Percentiles rank a stretch among this genome's conserved stretches.
Evolutionary conservation across 2,329 filamentous ascomycete genomes (phyloP).

Genomic region (Colletotrichum horii): DNA sequence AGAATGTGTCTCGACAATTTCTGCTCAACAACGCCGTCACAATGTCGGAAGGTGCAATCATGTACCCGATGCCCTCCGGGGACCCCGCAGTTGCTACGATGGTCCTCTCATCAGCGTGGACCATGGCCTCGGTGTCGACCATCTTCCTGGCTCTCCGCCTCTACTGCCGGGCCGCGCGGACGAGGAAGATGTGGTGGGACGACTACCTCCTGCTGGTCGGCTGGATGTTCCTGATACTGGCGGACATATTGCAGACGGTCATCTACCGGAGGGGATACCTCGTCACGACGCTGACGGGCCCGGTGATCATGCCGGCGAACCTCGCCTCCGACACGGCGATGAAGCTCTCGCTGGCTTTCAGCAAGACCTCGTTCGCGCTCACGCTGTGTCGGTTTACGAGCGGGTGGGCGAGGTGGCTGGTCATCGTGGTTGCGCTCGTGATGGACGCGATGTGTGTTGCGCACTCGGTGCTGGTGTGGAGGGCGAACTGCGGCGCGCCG

Average conservation of each 20-base stretch:
- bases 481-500: background rate
- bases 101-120: conserved; percentile 1
- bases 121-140: conserved; percentile 5
- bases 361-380: conserved; percentile 40
- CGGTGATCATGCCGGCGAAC: conserved; percentile 56
- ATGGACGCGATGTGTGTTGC: background rate
- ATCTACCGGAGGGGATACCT: background rate
- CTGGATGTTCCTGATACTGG: conserved; percentile 33
- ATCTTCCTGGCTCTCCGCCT: conserved; percentile 34
- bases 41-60: background rate
- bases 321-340: conserved; percentile 38
- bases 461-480: background rate
- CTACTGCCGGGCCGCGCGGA: conserved; percentile 35
- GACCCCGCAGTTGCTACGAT: background rate
- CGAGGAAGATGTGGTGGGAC: conserved; percentile 41
- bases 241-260: background rate
- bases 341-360: conserved; percentile 34
- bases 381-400: conserved; percentile 46
- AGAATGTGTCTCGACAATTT: fast-evolving
- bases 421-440: conserved; percentile 23
- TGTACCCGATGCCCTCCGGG: background rate
- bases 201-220: conserved; percentile 38
- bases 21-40: background rate
- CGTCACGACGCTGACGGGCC: conserved; percentile 40
- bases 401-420: conserved; percentile 42